phyloP scores from a whole-genome alignment of 371 early-diverging fungal species.

The Blakeslea trispora region DNA sequence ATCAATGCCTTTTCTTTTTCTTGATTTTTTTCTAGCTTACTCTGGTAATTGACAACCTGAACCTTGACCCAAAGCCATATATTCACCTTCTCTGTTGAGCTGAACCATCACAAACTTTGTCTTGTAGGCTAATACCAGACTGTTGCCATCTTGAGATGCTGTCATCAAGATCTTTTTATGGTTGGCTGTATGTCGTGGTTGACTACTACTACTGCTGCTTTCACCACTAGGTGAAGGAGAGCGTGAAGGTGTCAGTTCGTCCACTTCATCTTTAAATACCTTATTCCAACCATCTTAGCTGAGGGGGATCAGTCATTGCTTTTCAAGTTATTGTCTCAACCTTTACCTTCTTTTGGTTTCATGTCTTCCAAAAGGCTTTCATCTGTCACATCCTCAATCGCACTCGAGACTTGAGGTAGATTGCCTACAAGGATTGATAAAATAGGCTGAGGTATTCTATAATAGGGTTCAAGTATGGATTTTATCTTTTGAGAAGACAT shows the following conservation, averaged over 20 bases:
- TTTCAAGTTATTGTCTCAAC: too few species aligned
- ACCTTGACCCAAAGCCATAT: constrained; percentile 55
- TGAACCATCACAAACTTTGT: constrained; percentile 47
- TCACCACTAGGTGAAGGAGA: constrained; percentile 17
- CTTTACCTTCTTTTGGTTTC: constrained; percentile 21
- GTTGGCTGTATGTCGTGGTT: too few species aligned
- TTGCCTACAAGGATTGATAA: constrained; percentile 47
- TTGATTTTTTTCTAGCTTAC: too few species aligned
- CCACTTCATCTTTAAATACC: constrained; percentile 46
- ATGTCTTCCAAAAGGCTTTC: constrained; percentile 24
- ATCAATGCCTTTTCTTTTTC: too few species aligned
- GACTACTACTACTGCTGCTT: too few species aligned
- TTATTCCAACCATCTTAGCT: constrained; percentile 45
- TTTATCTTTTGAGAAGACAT: constrained; percentile 25
- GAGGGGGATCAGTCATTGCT: too few species aligned
- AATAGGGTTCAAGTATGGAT: constrained; percentile 42
- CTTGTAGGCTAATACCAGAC: constrained; percentile 43
- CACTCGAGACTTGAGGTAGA: constrained; percentile 44
- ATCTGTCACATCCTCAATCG: constrained; percentile 42
- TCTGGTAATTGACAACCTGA: constrained; percentile 50
- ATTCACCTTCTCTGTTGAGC: constrained; percentile 45
- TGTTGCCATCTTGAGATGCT: constrained; percentile 38
- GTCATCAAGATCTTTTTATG: constrained; percentile 37
- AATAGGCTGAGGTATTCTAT: constrained; percentile 45
- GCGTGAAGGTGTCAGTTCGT: constrained; percentile 29